phyloP scores from a whole-genome alignment of 352 stramenopile species.

The Globisporangium echinulatum region DNA sequence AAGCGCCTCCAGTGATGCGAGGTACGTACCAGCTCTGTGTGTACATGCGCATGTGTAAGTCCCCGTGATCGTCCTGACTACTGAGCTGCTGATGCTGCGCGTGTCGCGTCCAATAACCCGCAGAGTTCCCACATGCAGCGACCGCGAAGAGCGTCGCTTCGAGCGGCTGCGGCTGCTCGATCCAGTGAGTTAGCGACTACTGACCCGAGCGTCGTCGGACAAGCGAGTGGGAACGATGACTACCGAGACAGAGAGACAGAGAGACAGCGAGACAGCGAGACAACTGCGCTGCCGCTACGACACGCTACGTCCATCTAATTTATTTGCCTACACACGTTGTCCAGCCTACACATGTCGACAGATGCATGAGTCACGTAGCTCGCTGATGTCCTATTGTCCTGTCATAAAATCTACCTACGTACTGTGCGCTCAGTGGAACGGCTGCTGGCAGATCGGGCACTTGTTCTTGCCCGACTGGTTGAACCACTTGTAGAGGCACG shows the following conservation, averaged over 20 bases:
- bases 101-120: slow-evolving; percentile 9
- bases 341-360: not conserved
- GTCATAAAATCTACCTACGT: not conserved
- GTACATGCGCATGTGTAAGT: not conserved
- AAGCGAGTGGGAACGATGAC: too few relatives aligned
- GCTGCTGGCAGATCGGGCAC: slow-evolving; percentile 90
- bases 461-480: slow-evolving; percentile 92
- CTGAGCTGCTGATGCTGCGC: not conserved
- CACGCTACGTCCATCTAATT: not conserved
- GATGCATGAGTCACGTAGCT: not conserved
- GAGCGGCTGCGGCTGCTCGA: slow-evolving; percentile 46
- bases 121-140: slow-evolving; percentile 14
- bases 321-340: not conserved
- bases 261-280: not conserved
- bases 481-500: slow-evolving; percentile 93
- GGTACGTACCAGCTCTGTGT: slow-evolving; percentile 15
- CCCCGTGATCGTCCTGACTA: too few relatives aligned
- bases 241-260: too few relatives aligned
- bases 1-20: slow-evolving; percentile 19
- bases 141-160: slow-evolving; percentile 36
- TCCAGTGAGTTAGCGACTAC: slow-evolving; percentile 5
- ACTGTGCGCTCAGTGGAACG: slow-evolving; percentile 47
- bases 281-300: too few relatives aligned
- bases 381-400: not conserved
- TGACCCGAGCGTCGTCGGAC: too few relatives aligned